Conservation (phyloP, 2,329 filamentous ascomycete species). For the Penicillium sp. region DNA sequence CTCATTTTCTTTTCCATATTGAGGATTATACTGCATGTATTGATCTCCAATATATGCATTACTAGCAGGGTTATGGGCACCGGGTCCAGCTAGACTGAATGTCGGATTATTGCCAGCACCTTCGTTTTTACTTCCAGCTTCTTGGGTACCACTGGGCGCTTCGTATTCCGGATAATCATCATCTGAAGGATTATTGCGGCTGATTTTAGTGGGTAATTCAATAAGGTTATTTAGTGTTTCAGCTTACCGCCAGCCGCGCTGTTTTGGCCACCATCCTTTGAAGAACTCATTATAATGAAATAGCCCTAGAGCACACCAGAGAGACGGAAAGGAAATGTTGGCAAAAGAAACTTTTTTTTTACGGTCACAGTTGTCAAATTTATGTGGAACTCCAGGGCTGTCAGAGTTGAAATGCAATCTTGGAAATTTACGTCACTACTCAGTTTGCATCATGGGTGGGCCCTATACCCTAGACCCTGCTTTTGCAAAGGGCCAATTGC, state of each 20-base stretch:
- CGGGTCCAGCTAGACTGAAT: slow-evolving; percentile 17
- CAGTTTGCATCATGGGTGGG: slow-evolving; percentile 7
- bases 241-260: neutral
- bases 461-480: neutral
- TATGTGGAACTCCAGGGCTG: slow-evolving; percentile 6
- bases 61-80: slow-evolving; percentile 14
- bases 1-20: slow-evolving; percentile 54
- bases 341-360: neutral
- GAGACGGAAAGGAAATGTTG: neutral
- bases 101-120: slow-evolving; percentile 13
- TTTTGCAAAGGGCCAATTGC: neutral
- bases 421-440: slow-evolving; percentile 11
- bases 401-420: slow-evolving; percentile 1
- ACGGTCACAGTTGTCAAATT: neutral
- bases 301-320: neutral
- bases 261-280: neutral
- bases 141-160: slow-evolving; percentile 10
- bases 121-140: slow-evolving; percentile 17
- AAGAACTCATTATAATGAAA: neutral
- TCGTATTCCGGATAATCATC: slow-evolving; percentile 3
- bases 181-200: neutral
- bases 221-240: neutral
- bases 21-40: slow-evolving; percentile 43
- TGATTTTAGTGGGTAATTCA: neutral
- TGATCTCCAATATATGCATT: neutral